Conservation (phyloP, 768 basidiomycete species). For the Chalciporus chontae region DNA sequence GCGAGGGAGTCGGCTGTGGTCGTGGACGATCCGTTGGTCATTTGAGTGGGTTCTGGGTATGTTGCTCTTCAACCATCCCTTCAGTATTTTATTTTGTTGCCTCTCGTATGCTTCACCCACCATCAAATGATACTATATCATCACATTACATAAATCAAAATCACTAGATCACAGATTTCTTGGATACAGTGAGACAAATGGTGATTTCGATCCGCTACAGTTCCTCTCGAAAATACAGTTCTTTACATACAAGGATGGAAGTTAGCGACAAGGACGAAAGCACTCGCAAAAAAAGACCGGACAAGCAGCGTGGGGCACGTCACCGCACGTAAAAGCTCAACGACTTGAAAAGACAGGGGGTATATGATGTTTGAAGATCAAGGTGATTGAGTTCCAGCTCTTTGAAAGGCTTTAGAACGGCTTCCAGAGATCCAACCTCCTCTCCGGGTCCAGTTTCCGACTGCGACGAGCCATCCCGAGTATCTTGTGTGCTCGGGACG, state of each 20-base stretch:
- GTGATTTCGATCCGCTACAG: too few species aligned
- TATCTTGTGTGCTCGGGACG: slow-evolving; percentile 4
- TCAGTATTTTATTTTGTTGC: too few species aligned
- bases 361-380: not conserved
- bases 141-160: too few species aligned
- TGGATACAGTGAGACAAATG: too few species aligned
- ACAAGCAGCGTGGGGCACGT: slow-evolving; percentile 6
- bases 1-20: not conserved
- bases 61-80: not conserved
- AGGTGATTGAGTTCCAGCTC: not conserved
- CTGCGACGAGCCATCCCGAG: slow-evolving; percentile 10
- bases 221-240: too few species aligned
- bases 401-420: slow-evolving; percentile 6
- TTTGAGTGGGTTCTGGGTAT: not conserved
- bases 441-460: slow-evolving; percentile 1
- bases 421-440: slow-evolving; percentile 12
- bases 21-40: slow-evolving; percentile 1
- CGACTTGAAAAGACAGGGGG: not conserved
- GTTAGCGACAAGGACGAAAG: not conserved
- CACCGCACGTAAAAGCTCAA: slow-evolving; percentile 3
- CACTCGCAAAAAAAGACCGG: slow-evolving; percentile 2
- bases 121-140: too few species aligned
- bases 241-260: not conserved
- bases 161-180: too few species aligned
- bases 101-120: too few species aligned